Percentiles rank a stretch among this genome's conserved stretches.
phyloP scores from a whole-genome alignment of 108 stramenopile genomes.

The Mayamaea pseudoterrestris region DNA sequence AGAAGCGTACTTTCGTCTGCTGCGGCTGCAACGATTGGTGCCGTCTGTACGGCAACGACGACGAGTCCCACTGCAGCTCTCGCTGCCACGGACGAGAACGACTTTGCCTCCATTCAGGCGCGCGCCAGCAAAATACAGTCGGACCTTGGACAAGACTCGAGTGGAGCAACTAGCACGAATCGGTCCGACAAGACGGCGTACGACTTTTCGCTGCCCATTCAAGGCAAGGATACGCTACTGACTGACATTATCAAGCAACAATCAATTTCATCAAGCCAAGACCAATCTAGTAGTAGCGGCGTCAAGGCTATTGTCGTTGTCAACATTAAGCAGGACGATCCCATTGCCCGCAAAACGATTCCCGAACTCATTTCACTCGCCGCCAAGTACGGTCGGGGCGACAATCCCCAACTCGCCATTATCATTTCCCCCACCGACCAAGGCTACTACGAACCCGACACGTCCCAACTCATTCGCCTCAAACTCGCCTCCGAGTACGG shows the following conservation, averaged over 20 bases:
- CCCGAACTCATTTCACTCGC: slow-evolving; percentile 73
- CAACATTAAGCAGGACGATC: slow-evolving; percentile 86
- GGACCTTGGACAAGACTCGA: slow-evolving; percentile 22
- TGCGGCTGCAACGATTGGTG: neutral
- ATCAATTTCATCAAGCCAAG: slow-evolving; percentile 24
- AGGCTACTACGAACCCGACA: slow-evolving; percentile 88
- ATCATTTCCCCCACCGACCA: slow-evolving; percentile 80
- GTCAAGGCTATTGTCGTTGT: slow-evolving; percentile 77
- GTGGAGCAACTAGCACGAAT: neutral
- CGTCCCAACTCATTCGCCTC: slow-evolving; percentile 65
- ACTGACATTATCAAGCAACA: slow-evolving; percentile 47
- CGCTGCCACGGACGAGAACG: slow-evolving; percentile 15
- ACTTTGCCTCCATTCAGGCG: slow-evolving; percentile 55
- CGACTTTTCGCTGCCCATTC: slow-evolving; percentile 63
- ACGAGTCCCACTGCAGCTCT: neutral
- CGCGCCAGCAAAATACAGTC: slow-evolving; percentile 45
- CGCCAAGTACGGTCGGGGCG: slow-evolving; percentile 55
- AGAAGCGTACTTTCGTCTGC: neutral
- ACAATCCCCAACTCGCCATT: slow-evolving; percentile 61
- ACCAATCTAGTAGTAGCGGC: too few species aligned
- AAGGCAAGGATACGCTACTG: slow-evolving; percentile 30
- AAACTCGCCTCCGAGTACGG: slow-evolving; percentile 84
- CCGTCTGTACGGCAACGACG: neutral
- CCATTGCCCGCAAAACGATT: slow-evolving; percentile 77
- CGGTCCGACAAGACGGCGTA: slow-evolving; percentile 58